Conservation (phyloP, 768 basidiomycete genomes). For the Mycena pura region DNA sequence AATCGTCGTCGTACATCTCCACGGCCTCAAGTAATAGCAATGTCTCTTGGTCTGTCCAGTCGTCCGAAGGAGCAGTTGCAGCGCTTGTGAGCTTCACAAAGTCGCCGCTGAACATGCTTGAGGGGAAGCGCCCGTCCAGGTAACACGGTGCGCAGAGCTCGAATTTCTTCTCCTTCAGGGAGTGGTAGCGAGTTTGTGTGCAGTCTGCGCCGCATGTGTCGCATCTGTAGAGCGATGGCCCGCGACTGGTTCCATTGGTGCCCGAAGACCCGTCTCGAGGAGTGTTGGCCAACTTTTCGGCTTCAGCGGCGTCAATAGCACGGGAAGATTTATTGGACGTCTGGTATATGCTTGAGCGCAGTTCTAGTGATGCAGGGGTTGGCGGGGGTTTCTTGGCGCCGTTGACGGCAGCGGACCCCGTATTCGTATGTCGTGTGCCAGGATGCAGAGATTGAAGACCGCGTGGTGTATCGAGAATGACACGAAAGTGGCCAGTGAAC, state of each 20-base stretch:
- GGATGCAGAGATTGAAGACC: constrained; percentile 94
- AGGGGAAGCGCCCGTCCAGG: constrained; percentile 95
- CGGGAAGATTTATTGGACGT: constrained; percentile 86
- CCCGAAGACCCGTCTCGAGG: constrained; percentile 51
- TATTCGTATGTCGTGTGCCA: constrained; percentile 65
- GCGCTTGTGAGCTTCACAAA: constrained; percentile 83
- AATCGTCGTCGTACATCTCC: constrained; percentile 99
- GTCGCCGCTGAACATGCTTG: constrained; percentile 95
- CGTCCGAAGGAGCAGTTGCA: constrained; percentile 53
- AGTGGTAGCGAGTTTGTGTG: constrained; percentile 87
- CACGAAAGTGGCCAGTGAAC: constrained; percentile 98
- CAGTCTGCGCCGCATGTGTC: constrained; percentile 97
- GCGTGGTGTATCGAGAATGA: constrained; percentile 95
- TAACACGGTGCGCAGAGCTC: constrained; percentile 93
- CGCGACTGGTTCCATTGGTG: constrained; percentile 49
- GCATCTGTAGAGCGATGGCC: constrained; percentile 63
- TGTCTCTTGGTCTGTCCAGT: constrained; percentile 93
- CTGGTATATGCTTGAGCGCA: constrained; percentile 88
- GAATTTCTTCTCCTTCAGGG: constrained; percentile 89
- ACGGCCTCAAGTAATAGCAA: constrained; percentile 91
- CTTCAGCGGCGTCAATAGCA: constrained; percentile 71
- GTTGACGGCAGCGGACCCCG: constrained; percentile 52
- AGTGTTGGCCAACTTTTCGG: constrained; percentile 65
- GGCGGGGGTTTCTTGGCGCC: constrained; percentile 52
- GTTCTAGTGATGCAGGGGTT: constrained; percentile 80